Evolutionary conservation across 164 flowering plant genomes (phyloP), one percentile per base, ranked within the genome.

Genomic region (Echeveria elegans): DNA sequence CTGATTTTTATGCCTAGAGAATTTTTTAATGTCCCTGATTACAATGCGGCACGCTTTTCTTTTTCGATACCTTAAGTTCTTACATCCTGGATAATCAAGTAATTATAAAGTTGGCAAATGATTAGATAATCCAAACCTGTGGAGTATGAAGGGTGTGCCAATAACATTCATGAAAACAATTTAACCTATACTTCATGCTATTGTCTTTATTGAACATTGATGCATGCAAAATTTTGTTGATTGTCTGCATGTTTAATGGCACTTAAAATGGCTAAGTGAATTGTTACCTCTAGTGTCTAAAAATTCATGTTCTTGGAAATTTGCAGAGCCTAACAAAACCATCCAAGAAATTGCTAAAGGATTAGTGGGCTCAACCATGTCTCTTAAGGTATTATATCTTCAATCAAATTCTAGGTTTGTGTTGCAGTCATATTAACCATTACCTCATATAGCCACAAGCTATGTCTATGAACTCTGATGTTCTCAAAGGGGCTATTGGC

Each of bases 261-360:
- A 30, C 31, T 29, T 21, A n/a, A 21, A 24, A 70, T 37, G 68
- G 67, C 32, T 56, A 30, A 52, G 37, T 68, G 38, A 11, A 69
- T 0, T 56, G 28, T 11, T 66, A n/a, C 6, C 26, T 56, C 66
- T n/a, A 64, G 29, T 47, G 60, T 31, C 28, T 48, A 34, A 53
- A 53, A 24, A 10, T 24, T 53, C 3, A 28, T 26, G 61, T 56
- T 32, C 61, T 56, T 56, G 32, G 32, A 56, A 56, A 68, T 40
- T 82, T 83, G 77, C 66, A 92, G 98, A 85, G 68, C 89, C 87
- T 8, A 32, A 74, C 3, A 90, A 81, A 76, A 62, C 72, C 61
- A 82, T 82, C 67, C 90, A 85, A 71, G 87, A 86, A 71, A 75
- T 87, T 72, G 98, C 90, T 26, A 81, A 77, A 76, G 81, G 71